Evolutionary conservation across 2,329 filamentous ascomycete genomes (phyloP), one percentile per base, ranked within the genome.

Genomic region (Fusarium miscanthi): DNA sequence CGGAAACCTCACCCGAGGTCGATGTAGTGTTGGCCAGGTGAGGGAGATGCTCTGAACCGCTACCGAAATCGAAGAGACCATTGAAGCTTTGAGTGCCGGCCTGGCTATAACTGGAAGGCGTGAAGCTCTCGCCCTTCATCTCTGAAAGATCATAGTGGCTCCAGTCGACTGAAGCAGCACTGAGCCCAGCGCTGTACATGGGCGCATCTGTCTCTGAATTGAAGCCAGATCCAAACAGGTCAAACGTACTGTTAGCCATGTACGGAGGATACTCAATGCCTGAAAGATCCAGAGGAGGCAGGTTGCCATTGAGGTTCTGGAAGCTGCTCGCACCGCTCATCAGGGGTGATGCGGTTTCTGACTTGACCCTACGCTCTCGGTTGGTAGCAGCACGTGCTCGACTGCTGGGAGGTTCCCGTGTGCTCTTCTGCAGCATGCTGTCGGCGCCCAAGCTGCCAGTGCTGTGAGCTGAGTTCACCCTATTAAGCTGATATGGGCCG

Each of bases 1-100:
- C 90, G 14, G 90, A 92, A 13, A 91, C 89, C 67, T 92, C 90
- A 40, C 90, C 90, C 17, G 90, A 92, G 13, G 89, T 91, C 14
- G 89, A 89, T 3, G 87, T 88, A 56, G 85, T 85, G 77, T 88
- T 84, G 69, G 88, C 87, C 75, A 91, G 79, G 53, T 87, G 83
- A 54, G 86, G 85, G 33, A 87, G 84, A 70, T 87, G 87, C 76
- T 89, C 87, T n/a, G 85, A 87, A 69, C 84, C 86, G 73, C 81
- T 84, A 70, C 80, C 81, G 59, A 86, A 88, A 59, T 89, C 88
- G 72, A 86, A 87, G 10, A 83, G 74, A 41, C 85, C 85, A 69
- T 83, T 85, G 77, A 87, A 88, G 76, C 86, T 85, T 65, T 84
- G 86, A 31, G 84, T 80, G 42, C 82, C 81, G 23, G 87, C 82